These are phyloP conservation scores for Aspergillus mulundensis DNA, from an alignment of 495 filamentous ascomycete genomes.

Conservation along the genomic window DNA sequence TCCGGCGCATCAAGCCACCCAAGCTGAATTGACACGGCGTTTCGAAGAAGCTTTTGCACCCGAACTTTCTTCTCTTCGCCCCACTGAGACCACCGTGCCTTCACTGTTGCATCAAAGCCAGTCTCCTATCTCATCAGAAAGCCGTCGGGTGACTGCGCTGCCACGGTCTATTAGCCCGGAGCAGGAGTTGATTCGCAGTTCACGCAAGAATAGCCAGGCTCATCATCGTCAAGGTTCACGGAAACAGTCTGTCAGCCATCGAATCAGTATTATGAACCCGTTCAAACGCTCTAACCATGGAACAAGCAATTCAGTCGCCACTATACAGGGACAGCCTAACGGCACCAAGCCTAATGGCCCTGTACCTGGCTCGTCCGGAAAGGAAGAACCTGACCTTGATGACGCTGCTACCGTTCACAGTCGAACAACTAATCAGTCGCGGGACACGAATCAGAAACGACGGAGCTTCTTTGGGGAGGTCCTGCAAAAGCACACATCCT, in stretches of 20 bases:
- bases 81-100: constrained; percentile 21
- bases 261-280: constrained; percentile 47
- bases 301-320: constrained; percentile 32
- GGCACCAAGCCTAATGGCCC: constrained; percentile 23
- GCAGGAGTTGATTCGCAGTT: constrained; percentile 34
- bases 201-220: constrained; percentile 27
- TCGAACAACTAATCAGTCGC: constrained; percentile 37
- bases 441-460: constrained; percentile 36
- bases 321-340: constrained; percentile 26
- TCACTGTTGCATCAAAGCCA: constrained; percentile 26
- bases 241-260: constrained; percentile 42
- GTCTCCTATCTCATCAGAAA: constrained; percentile 21
- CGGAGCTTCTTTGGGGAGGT: constrained; percentile 43
- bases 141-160: constrained; percentile 21
- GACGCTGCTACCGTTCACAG: constrained; percentile 44
- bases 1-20: constrained; percentile 56
- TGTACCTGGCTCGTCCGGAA: not conserved
- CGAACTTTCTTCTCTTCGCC: constrained; percentile 31
- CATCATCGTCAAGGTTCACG: constrained; percentile 31
- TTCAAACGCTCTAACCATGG: constrained; percentile 43
- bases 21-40: constrained; percentile 48
- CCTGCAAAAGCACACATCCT: constrained; percentile 33
- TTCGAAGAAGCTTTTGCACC: constrained; percentile 50
- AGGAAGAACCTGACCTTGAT: constrained; percentile 23
- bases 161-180: constrained; percentile 38